Evolutionary conservation across 345 rosid genomes (phyloP), one percentile per base, ranked within the genome.

Genomic region (Leavenworthia alabamica): DNA sequence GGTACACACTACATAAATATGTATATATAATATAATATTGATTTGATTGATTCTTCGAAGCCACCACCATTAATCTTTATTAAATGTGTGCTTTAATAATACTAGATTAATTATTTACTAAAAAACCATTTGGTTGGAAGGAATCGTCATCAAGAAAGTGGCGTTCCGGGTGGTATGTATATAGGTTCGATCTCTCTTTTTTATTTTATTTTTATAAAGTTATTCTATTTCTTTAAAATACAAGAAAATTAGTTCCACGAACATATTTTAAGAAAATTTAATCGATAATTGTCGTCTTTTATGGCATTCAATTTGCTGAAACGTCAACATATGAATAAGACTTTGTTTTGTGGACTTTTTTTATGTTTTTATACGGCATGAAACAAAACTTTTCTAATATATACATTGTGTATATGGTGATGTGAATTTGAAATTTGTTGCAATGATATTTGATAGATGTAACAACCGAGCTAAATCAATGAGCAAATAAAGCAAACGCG

Each of bases 391-490:
- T 7, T 3, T 20, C 20, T 20, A 12, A 7, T 35, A 35, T 19
- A 53, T 2, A 19, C 43, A 36, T 32, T 17, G 27, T 53, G 43
- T 28, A 8, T 33, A 53, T 20, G 43, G 12, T 7, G 11, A 20
- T 53, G 59, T 33, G 52, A 55, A 36, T 29, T 68, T 41, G 73
- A 17, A 10, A 22, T 31, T 11, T 57, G 40, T 31, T 35, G 52
- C 50, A 60, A 29, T 52, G 54, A 51, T 39, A 68, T 42, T 43
- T 42, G 40, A 67, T n/a, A 52, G 62, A 69, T 61, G 73, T 28
- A 60, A 68, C 62, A 31, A 37, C 54, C 54, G 33, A 61, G 52
- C 40, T 28, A 28, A 45, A 60, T 61, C 61, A 52, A 52, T 62
- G 73, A 44, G 67, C 44, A 44, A 60, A 26, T 13, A 27, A 63